Base-by-base conservation (phyloP, 108 stramenopile genomes). In the Conticribra guillardii region DNA sequence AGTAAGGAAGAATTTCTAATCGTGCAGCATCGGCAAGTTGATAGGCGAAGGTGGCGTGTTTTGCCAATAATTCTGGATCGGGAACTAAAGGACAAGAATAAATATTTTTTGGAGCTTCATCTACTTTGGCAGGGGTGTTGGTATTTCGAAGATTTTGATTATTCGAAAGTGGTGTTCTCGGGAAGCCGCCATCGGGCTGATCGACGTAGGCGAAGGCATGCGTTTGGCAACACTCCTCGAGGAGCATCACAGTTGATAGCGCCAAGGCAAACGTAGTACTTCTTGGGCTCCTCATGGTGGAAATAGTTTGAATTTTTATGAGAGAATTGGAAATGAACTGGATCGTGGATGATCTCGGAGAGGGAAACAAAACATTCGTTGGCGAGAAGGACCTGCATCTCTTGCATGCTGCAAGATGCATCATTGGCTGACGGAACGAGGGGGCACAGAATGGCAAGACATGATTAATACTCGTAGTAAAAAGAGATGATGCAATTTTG, bases 21-120 rank as follows among this genome's bases (percentile, higher is more conserved):
- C 82, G 60, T 14, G 82, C 82, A 60, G 66, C 77, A 68, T 80
- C 60, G 18, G 79, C 79, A 28, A 80, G 50, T 45, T 69, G 46
- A 26, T 47, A 23, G 0, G 79, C 79, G 50, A 80, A 80, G 23
- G 57, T 21, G n/a, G 72, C 66, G 18, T 58, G 56, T 68, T 76
- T 52, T 21, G 41, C 23, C 17, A 62, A 44, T 11, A 34, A 27
- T 23, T 63, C 52, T 8, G 70, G 50, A 54, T 71, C 60, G 45
- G 27, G 61, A 3, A 47, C 18, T 15, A 60, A 30, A 4, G 33
- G 58, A 4, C 18, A 41, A n/a, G n/a, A n/a, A n/a, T n/a, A n/a
- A n/a, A n/a, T n/a, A n/a, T n/a, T n/a, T n/a, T n/a, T n/a, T n/a
- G n/a, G n/a, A n/a, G n/a, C n/a, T n/a, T n/a, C n/a, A n/a, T n/a